Evolutionary conservation across 805 yeast genomes (phyloP).

Genomic region (Sungouiella thailandica): DNA sequence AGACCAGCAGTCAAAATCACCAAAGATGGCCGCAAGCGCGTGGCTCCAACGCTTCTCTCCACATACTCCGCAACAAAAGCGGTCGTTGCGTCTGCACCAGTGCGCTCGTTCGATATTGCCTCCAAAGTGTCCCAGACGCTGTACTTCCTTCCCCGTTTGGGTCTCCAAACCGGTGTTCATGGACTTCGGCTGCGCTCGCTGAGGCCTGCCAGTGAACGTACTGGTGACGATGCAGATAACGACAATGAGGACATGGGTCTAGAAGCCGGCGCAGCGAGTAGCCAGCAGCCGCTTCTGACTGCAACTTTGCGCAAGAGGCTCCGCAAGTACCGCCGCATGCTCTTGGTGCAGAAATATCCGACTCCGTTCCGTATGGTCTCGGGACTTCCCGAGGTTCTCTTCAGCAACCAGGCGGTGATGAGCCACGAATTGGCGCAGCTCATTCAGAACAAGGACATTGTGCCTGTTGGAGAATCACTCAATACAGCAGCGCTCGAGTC

Average conservation of each 20-base stretch:
- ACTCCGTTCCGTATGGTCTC: conserved; percentile 32
- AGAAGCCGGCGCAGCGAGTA: conserved; percentile 15
- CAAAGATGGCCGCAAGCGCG: conserved; percentile 72
- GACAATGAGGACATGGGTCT: conserved; percentile 47
- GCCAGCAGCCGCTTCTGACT: conserved; percentile 19
- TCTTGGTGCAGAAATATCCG: conserved; percentile 32
- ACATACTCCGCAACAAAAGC: conserved; percentile 26
- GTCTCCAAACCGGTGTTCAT: conserved; percentile 59
- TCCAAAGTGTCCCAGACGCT: conserved; percentile 40
- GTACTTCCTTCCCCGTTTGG: conserved; percentile 55
- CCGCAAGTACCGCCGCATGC: conserved; percentile 24
- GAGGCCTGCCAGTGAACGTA: conserved; percentile 7
- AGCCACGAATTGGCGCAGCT: conserved; percentile 27
- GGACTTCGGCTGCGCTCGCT: conserved; percentile 29
- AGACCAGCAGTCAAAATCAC: conserved; percentile 65
- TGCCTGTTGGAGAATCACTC: no score
- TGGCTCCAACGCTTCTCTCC: conserved; percentile 64
- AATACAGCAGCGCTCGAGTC: conserved; percentile 24
- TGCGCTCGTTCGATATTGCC: conserved; percentile 19
- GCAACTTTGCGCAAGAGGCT: conserved; percentile 29
- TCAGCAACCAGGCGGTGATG: conserved; percentile 28
- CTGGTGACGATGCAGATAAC: conserved; percentile 34
- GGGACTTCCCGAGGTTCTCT: conserved; percentile 30
- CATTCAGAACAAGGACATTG: conserved; percentile 21
- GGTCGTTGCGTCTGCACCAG: conserved; percentile 10